A percentile compares a stretch with the other conserved stretches of the same genome.
These are phyloP conservation scores for Fusarium tanahbumbuense DNA, from an alignment of 2,329 filamentous ascomycete species.

Conservation along the genomic window DNA sequence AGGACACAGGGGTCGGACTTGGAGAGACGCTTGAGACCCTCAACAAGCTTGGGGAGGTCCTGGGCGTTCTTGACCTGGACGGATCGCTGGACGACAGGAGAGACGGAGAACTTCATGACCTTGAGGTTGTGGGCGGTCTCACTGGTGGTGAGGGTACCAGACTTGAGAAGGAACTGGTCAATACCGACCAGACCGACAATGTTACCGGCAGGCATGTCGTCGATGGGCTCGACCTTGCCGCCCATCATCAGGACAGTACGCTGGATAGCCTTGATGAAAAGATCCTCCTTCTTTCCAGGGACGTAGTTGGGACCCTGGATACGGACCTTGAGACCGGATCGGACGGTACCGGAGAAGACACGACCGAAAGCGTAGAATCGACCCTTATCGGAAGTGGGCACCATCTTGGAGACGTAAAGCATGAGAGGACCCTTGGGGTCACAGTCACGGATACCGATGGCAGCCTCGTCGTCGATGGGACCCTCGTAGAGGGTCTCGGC, in stretches of 20 bases:
- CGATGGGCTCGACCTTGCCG: slow-evolving; percentile 97
- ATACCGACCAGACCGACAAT: slow-evolving; percentile 99
- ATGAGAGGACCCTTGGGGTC: slow-evolving; percentile 98
- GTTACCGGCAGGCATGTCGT: slow-evolving; percentile 99
- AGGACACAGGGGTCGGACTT: slow-evolving; percentile 99
- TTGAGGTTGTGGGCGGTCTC: slow-evolving; percentile 99
- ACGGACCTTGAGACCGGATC: slow-evolving; percentile 98
- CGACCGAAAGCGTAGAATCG: slow-evolving; percentile 99
- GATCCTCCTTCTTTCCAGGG: slow-evolving; percentile 98
- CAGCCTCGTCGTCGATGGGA: slow-evolving; percentile 89
- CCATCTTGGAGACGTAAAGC: slow-evolving; percentile 99
- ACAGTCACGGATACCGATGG: slow-evolving; percentile 98
- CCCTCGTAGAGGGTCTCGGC: slow-evolving; percentile 99
- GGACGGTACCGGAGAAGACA: slow-evolving; percentile 99
- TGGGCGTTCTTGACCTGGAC: slow-evolving; percentile 99
- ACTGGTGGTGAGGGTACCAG: slow-evolving; percentile 96
- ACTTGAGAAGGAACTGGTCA: slow-evolving; percentile 99
- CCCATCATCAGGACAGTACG: slow-evolving; percentile 99
- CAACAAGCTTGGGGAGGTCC: slow-evolving; percentile 99
- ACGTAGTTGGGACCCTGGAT: slow-evolving; percentile 99
- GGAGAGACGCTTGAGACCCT: slow-evolving; percentile 99
- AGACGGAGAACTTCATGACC: slow-evolving; percentile 99
- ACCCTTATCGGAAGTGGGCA: slow-evolving; percentile 98
- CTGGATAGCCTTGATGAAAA: slow-evolving; percentile 99
- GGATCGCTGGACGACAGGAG: slow-evolving; percentile 96